These are phyloP conservation scores for Avena insularis DNA, from an alignment of 176 grass and related monocot genomes.

Conservation along the genomic window DNA sequence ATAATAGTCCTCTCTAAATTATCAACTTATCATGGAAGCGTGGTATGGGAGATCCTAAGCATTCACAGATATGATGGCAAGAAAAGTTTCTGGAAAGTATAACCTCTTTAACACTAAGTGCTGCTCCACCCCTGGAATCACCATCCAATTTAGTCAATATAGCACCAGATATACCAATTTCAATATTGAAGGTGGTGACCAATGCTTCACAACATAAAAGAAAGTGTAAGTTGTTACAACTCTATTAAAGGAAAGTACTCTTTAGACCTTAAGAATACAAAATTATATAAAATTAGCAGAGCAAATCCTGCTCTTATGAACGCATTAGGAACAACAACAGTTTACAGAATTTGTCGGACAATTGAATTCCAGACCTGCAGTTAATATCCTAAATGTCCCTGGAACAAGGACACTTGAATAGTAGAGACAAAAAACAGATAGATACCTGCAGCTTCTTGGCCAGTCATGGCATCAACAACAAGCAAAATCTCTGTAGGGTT, in stretches of 20 bases:
- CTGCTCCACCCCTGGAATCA: slow-evolving; percentile 96
- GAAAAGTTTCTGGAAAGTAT: slow-evolving; percentile 15
- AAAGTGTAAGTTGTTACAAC: slow-evolving; percentile 28
- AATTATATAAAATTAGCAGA: neutral
- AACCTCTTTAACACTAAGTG: slow-evolving; percentile 98
- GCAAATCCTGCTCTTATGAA: slow-evolving; percentile 15
- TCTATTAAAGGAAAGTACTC: neutral
- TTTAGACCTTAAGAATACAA: neutral
- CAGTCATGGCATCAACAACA: slow-evolving; percentile 99
- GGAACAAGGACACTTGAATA: neutral
- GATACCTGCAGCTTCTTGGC: slow-evolving; percentile 97
- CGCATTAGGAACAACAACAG: neutral
- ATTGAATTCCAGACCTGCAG: neutral
- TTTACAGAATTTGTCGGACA: neutral
- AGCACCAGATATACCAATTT: slow-evolving; percentile 94
- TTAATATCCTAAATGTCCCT: neutral
- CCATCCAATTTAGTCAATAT: slow-evolving; percentile 97
- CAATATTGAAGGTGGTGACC: slow-evolving; percentile 96
- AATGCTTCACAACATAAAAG: slow-evolving; percentile 61
- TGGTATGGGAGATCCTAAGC: neutral
- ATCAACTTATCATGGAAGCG: neutral
- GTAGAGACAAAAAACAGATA: neutral
- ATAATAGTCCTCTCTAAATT: neutral
- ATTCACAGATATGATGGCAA: slow-evolving; percentile 30
- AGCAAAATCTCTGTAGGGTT: slow-evolving; percentile 95